phyloP scores from a whole-genome alignment of 1,139 yeast genomes.

The Yamadazyma spencermartinsiae region DNA sequence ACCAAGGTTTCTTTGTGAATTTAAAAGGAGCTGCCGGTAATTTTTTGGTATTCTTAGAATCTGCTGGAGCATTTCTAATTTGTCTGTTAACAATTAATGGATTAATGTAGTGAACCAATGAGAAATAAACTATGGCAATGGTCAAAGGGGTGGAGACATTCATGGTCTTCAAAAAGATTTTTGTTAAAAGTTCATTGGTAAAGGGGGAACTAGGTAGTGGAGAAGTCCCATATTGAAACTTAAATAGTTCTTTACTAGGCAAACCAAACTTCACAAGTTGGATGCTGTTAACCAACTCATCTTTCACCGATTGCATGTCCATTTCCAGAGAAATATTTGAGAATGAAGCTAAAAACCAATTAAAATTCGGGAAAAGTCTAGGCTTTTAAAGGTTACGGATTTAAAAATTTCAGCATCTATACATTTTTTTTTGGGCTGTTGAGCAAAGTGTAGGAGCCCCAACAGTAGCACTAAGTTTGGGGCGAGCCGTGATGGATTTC shows the following conservation, averaged over 20 bases:
- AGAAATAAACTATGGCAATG: slow-evolving; percentile 61
- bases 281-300: slow-evolving; percentile 9
- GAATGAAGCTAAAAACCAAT: too few species aligned
- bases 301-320: slow-evolving; percentile 8
- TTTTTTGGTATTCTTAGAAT: slow-evolving; percentile 22
- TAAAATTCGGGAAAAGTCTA: not conserved
- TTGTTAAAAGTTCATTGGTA: slow-evolving; percentile 24
- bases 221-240: slow-evolving; percentile 31
- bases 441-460: not conserved
- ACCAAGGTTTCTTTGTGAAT: slow-evolving; percentile 46
- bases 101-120: slow-evolving; percentile 58
- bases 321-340: not conserved
- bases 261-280: slow-evolving; percentile 36
- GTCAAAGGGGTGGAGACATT: slow-evolving; percentile 52
- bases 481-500: too few species aligned
- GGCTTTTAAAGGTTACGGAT: not conserved
- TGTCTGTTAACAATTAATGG: slow-evolving; percentile 40
- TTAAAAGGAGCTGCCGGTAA: slow-evolving; percentile 58
- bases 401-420: not conserved
- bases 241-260: slow-evolving; percentile 36
- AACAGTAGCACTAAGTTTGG: too few species aligned
- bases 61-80: slow-evolving; percentile 20
- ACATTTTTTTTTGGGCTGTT: not conserved
- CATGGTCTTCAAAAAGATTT: slow-evolving; percentile 34
- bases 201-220: slow-evolving; percentile 43